These are phyloP conservation scores for Orbilia blumenaviensis DNA, from an alignment of 2,329 filamentous ascomycete species.

Conservation along the genomic window DNA sequence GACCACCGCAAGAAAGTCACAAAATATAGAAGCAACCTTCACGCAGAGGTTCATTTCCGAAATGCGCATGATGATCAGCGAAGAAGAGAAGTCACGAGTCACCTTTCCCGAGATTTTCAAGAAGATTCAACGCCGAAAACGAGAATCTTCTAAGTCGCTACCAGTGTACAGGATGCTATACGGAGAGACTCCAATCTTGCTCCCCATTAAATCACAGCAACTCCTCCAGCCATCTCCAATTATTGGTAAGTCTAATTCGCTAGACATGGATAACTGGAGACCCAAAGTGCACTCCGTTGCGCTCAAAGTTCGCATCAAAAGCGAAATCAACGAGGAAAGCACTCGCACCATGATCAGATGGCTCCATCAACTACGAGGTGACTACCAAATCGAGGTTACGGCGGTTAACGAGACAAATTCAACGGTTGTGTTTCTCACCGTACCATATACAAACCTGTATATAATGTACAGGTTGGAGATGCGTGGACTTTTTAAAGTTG, in stretches of 20 bases:
- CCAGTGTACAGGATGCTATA: neutral
- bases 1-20: neutral
- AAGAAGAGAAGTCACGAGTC: neutral
- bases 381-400: neutral
- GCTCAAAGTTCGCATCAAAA: neutral
- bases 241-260: too few species aligned
- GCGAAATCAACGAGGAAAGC: neutral
- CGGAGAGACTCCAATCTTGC: neutral
- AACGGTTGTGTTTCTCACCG: neutral
- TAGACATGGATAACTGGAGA: neutral
- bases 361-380: neutral
- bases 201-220: neutral
- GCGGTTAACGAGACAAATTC: neutral
- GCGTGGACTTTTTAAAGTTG: neutral
- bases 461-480: neutral
- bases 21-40: neutral
- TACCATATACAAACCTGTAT: neutral
- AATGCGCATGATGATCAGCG: neutral
- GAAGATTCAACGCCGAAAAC: too few species aligned
- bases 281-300: neutral
- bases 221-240: too few species aligned
- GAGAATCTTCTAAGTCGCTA: too few species aligned
- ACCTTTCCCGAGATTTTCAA: neutral
- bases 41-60: neutral
- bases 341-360: neutral